phyloP scores from a whole-genome alignment of 2,329 filamentous ascomycete genomes.

The Colletotrichum endophyticum region DNA sequence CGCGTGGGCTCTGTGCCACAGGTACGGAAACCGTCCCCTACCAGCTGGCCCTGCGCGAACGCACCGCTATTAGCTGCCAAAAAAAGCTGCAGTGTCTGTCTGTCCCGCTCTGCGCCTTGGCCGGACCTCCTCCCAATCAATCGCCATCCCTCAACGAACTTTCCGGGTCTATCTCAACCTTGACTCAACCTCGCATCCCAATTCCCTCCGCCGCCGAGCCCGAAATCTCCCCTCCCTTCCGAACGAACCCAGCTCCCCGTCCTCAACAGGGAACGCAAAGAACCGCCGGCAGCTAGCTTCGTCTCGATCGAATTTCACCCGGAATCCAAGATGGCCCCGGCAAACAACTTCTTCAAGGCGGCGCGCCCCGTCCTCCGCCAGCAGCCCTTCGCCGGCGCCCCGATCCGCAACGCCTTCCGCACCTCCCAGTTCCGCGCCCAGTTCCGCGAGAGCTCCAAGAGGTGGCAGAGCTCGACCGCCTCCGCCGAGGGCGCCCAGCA shows the following conservation, averaged over 20 bases:
- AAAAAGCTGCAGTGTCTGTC: constrained; percentile 1
- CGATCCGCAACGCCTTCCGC: constrained; percentile 61
- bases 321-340: constrained; percentile 42
- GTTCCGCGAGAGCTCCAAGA: constrained; percentile 50
- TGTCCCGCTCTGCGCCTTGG: not conserved
- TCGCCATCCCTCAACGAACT: constrained; percentile 12
- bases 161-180: constrained; percentile 7
- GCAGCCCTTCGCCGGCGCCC: constrained; percentile 54
- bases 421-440: constrained; percentile 44
- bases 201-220: not conserved
- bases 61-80: not conserved
- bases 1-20: not conserved
- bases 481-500: constrained; percentile 47
- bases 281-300: not conserved
- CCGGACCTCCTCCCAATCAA: constrained; percentile 8
- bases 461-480: constrained; percentile 74
- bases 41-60: not conserved
- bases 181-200: constrained; percentile 6
- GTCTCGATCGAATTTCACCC: not conserved
- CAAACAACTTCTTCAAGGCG: constrained; percentile 57
- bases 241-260: not conserved
- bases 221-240: not conserved
- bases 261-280: not conserved
- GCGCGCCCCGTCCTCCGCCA: constrained; percentile 62
- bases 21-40: not conserved